A percentile compares a stretch with the other conserved stretches of the same genome.
Conservation (phyloP, 768 basidiomycete genomes). For the Auriscalpium microsporum region DNA sequence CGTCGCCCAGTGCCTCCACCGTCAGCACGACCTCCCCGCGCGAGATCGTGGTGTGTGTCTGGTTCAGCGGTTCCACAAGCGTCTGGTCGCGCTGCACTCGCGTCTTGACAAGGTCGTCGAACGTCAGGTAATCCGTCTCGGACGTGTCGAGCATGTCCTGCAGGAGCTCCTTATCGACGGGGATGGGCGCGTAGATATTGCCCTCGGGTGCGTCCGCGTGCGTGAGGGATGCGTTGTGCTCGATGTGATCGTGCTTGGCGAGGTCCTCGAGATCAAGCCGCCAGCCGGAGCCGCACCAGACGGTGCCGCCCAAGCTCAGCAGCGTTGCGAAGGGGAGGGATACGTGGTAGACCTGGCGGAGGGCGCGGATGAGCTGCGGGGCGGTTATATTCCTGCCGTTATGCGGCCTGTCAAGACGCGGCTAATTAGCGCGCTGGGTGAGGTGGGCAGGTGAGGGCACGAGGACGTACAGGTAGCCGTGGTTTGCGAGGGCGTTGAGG, state of each 20-base stretch:
- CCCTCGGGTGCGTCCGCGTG: conserved; percentile 30
- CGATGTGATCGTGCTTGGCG: conserved; percentile 46
- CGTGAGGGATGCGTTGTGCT: conserved; percentile 59
- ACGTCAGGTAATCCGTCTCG: conserved; percentile 23
- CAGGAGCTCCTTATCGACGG: conserved; percentile 29
- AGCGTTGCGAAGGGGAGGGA: conserved; percentile 48
- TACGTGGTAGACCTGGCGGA: conserved; percentile 53
- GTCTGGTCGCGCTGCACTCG: conserved; percentile 38
- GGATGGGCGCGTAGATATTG: conserved; percentile 35
- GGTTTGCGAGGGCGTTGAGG: conserved; percentile 66
- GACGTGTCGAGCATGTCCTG: conserved; percentile 25
- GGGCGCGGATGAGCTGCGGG: conserved; percentile 36
- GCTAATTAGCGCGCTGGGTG: too few species aligned
- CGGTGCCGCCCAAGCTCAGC: conserved; percentile 30
- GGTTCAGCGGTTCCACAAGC: conserved; percentile 26
- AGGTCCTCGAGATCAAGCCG: conserved; percentile 42
- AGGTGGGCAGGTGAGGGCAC: background rate
- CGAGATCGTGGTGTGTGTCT: conserved; percentile 44
- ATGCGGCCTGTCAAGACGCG: conserved; percentile 32
- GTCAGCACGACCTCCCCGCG: conserved; percentile 49
- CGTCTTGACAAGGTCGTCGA: conserved; percentile 40
- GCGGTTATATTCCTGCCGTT: conserved; percentile 44
- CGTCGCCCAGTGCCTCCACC: conserved; percentile 19
- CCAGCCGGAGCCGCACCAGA: conserved; percentile 19
- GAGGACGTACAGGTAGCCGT: conserved; percentile 57